Conservation (phyloP, 2,329 filamentous ascomycete species). For the Cytospora mali region DNA sequence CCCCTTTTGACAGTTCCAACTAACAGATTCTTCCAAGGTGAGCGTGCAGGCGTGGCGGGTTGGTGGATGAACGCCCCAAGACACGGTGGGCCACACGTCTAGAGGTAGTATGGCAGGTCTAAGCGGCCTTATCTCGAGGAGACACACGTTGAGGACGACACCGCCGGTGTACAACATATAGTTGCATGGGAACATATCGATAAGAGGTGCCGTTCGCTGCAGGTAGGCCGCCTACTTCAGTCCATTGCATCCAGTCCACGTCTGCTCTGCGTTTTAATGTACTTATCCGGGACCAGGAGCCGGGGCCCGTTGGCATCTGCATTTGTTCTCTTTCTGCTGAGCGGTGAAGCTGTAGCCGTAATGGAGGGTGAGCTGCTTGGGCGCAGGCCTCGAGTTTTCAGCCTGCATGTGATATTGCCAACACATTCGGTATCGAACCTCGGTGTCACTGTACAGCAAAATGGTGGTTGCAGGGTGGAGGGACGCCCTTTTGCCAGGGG, state of each 20-base stretch:
- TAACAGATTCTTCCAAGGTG: neutral
- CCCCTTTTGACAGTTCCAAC: neutral
- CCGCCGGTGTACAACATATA: constrained; percentile 4
- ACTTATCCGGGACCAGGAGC: neutral
- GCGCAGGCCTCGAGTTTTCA: constrained; percentile 12
- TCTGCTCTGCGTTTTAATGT: neutral
- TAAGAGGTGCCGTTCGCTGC: neutral
- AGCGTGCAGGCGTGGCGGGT: neutral
- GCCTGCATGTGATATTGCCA: constrained; percentile 17
- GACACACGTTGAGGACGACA: constrained; percentile 9
- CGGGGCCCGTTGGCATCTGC: neutral
- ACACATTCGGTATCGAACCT: constrained; percentile 1
- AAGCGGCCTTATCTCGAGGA: constrained; percentile 10
- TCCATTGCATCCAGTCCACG: neutral
- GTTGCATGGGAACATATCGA: neutral
- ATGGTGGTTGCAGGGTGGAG: neutral
- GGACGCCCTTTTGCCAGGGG: neutral
- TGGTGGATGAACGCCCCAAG: neutral
- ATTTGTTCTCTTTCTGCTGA: neutral
- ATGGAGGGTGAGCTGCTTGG: constrained; percentile 10
- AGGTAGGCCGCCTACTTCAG: neutral
- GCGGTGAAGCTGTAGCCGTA: neutral
- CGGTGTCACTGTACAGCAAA: constrained; percentile 15
- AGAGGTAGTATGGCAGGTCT: neutral
- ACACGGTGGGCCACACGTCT: constrained; percentile 1